phyloP scores from a whole-genome alignment of 352 stramenopile genomes.

The Phytopythium litorale region DNA sequence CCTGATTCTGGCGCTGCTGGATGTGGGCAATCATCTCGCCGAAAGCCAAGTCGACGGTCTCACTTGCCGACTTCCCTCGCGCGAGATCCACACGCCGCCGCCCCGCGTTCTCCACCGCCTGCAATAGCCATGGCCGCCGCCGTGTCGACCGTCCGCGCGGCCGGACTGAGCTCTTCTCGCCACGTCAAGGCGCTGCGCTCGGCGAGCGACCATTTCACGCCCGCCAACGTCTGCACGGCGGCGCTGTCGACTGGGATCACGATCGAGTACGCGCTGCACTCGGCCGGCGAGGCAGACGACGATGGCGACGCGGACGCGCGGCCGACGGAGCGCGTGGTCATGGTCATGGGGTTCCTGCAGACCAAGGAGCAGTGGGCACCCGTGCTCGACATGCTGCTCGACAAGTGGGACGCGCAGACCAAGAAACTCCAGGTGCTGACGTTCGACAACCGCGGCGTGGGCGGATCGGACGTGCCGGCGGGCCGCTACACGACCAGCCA shows the following conservation, averaged over 20 bases:
- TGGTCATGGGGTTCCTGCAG: conserved; percentile 40
- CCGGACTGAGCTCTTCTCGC: conserved; percentile 22
- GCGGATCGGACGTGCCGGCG: conserved; percentile 30
- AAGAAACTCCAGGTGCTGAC: conserved; percentile 31
- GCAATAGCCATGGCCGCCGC: not conserved
- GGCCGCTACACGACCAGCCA: conserved; percentile 40
- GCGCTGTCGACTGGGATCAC: conserved; percentile 22
- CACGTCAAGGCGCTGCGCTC: conserved; percentile 33
- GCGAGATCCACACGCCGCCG: not conserved
- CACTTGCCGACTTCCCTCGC: not conserved
- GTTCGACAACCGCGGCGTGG: conserved; percentile 45
- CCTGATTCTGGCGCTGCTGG: not conserved
- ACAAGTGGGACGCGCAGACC: conserved; percentile 20
- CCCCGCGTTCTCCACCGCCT: not conserved
- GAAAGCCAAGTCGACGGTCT: not conserved
- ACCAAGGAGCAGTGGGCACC: conserved; percentile 40
- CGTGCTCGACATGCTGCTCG: conserved; percentile 30
- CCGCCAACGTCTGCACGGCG: conserved; percentile 15
- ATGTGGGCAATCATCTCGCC: not conserved
- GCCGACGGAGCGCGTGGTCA: conserved; percentile 30
- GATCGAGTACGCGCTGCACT: conserved; percentile 27
- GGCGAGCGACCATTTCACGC: conserved; percentile 24
- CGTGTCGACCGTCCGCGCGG: conserved; percentile 10
- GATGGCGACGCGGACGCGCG: not conserved
- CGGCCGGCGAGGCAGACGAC: conserved; percentile 6